phyloP scores from a whole-genome alignment of 768 basidiomycete species.

The Gymnopilus junonius region DNA sequence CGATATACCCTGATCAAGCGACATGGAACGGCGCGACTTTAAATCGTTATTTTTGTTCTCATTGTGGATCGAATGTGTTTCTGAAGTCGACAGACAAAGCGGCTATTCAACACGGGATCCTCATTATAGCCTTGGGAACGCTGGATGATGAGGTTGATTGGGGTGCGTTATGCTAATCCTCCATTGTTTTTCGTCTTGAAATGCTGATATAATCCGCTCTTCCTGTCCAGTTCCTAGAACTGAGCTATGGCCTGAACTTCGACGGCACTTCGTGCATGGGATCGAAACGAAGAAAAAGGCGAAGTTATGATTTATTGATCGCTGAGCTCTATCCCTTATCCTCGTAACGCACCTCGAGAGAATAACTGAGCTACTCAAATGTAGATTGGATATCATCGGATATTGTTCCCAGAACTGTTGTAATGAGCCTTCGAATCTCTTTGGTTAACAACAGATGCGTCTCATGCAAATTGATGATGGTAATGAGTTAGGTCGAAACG shows the following conservation, averaged over 20 bases:
- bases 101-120: slow-evolving; percentile 18
- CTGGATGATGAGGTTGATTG: slow-evolving; percentile 34
- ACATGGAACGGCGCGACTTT: slow-evolving; percentile 36
- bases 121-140: slow-evolving; percentile 32
- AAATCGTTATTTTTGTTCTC: slow-evolving; percentile 36
- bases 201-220: background rate
- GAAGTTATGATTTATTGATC: background rate
- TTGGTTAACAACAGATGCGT: too few relatives aligned
- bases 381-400: background rate
- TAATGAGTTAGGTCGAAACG: too few relatives aligned
- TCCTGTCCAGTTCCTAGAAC: slow-evolving; percentile 30
- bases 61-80: slow-evolving; percentile 43
- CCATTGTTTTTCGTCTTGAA: background rate
- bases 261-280: slow-evolving; percentile 26
- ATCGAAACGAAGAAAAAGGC: slow-evolving; percentile 24
- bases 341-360: background rate
- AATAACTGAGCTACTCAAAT: background rate
- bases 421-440: too few relatives aligned
- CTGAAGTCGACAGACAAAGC: slow-evolving; percentile 17
- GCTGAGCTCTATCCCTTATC: background rate
- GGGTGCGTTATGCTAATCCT: slow-evolving; percentile 26
- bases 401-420: too few relatives aligned
- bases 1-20: slow-evolving; percentile 28
- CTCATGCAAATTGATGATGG: too few relatives aligned
- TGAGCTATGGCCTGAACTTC: slow-evolving; percentile 30